Conservation (phyloP, 208 protist genomes). For the Leishmania martiniquensis region DNA sequence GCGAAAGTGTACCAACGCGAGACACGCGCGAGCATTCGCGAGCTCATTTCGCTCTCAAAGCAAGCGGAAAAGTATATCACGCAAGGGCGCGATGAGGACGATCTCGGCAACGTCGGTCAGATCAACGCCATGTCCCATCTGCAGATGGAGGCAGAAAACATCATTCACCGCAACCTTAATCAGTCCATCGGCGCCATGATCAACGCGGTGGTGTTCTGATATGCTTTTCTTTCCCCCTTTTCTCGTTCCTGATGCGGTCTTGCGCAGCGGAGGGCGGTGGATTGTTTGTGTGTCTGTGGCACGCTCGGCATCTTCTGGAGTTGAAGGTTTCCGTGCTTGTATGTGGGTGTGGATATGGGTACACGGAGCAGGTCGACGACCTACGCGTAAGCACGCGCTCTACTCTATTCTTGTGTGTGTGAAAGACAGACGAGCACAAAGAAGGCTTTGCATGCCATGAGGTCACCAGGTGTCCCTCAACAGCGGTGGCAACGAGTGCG, state of each 20-base stretch:
- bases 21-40: conserved; percentile 73
- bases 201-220: conserved; percentile 87
- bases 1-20: conserved; percentile 64
- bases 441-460: not conserved
- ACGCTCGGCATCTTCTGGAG: not conserved
- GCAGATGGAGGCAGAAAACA: conserved; percentile 72
- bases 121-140: conserved; percentile 83
- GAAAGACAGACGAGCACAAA: not conserved
- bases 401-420: not conserved
- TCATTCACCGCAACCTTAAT: conserved; percentile 84
- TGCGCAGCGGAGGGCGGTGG: not conserved
- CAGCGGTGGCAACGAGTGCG: not conserved
- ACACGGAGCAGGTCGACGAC: not conserved
- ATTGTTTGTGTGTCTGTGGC: not conserved
- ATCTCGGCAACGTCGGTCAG: conserved; percentile 84
- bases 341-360: not conserved
- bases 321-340: not conserved
- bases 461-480: not conserved
- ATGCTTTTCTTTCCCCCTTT: conserved; percentile 11
- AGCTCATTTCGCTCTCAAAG: conserved; percentile 67
- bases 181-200: conserved; percentile 89
- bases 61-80: conserved; percentile 88
- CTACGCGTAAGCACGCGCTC: not conserved
- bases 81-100: conserved; percentile 85
- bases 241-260: not conserved